Percentiles rank a stretch among this genome's conserved stretches.
phyloP scores from a whole-genome alignment of 768 basidiomycete species.

The Coprinopsis marcescibilis region DNA sequence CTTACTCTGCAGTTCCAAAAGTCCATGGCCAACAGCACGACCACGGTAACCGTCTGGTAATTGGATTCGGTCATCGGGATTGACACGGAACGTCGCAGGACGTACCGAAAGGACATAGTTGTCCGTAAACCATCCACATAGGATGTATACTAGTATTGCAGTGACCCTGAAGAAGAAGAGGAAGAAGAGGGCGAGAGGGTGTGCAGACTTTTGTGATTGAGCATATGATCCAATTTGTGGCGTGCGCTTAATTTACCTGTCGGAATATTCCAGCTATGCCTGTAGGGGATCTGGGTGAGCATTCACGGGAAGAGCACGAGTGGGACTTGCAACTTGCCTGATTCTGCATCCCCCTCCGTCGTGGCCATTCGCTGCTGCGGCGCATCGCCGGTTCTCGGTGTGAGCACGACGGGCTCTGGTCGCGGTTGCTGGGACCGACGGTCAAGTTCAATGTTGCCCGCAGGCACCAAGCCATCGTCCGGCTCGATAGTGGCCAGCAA shows the following conservation, averaged over 20 bases:
- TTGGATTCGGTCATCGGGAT: too few relatives aligned
- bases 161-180: slow-evolving; percentile 83
- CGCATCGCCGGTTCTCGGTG: slow-evolving; percentile 19
- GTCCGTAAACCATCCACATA: slow-evolving; percentile 86
- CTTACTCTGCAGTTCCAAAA: slow-evolving; percentile 96
- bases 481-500: slow-evolving; percentile 82
- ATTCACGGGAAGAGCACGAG: neutral
- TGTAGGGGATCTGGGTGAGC: slow-evolving; percentile 20
- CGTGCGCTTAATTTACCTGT: slow-evolving; percentile 43
- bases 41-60: slow-evolving; percentile 77
- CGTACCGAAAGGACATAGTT: slow-evolving; percentile 92
- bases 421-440: slow-evolving; percentile 17
- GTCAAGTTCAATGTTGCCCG: slow-evolving; percentile 30
- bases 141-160: slow-evolving; percentile 87
- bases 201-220: slow-evolving; percentile 54
- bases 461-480: slow-evolving; percentile 51
- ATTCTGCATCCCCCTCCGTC: slow-evolving; percentile 64
- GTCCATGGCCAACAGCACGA: slow-evolving; percentile 92
- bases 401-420: slow-evolving; percentile 48
- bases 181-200: slow-evolving; percentile 79
- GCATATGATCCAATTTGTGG: neutral
- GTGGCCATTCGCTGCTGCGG: slow-evolving; percentile 44
- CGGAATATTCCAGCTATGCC: slow-evolving; percentile 72
- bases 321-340: slow-evolving; percentile 42
- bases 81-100: slow-evolving; percentile 11